phyloP scores from a whole-genome alignment of 192 early-diverging fungal genomes.

The Mortierella hygrophila region DNA sequence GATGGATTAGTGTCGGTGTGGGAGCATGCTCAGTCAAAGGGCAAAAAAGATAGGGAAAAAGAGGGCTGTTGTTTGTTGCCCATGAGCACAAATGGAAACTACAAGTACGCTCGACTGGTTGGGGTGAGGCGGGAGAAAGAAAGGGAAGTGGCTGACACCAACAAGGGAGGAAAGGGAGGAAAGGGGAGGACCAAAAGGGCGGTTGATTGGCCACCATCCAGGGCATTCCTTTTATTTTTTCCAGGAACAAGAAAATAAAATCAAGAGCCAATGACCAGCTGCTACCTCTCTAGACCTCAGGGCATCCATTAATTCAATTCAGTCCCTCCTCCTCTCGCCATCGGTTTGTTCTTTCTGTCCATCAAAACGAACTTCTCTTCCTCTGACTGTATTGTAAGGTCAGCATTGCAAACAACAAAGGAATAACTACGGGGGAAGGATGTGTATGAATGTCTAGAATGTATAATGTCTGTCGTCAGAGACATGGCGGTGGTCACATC shows the following conservation, averaged over 20 bases:
- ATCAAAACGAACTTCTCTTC: too few relatives aligned
- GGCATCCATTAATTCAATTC: too few relatives aligned
- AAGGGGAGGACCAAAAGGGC: background rate
- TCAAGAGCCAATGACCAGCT: background rate
- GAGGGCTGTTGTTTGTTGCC: constrained; percentile 1
- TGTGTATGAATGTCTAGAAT: too few relatives aligned
- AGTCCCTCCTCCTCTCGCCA: too few relatives aligned
- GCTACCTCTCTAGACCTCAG: background rate
- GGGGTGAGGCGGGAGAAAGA: background rate
- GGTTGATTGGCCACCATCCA: background rate
- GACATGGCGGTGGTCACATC: too few relatives aligned
- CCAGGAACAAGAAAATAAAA: background rate
- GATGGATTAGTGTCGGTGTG: background rate
- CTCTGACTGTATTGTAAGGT: too few relatives aligned
- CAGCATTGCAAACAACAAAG: too few relatives aligned
- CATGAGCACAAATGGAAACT: too few relatives aligned
- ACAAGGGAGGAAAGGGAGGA: background rate
- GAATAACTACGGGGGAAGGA: too few relatives aligned
- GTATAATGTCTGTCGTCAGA: too few relatives aligned
- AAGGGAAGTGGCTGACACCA: background rate
- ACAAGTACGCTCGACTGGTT: background rate
- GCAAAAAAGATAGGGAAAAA: background rate
- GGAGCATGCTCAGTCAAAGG: background rate
- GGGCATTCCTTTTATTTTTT: background rate
- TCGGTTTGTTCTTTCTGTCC: too few relatives aligned